Evolutionary conservation across 345 rosid genomes (phyloP).

Genomic region (Acer yangbiense): DNA sequence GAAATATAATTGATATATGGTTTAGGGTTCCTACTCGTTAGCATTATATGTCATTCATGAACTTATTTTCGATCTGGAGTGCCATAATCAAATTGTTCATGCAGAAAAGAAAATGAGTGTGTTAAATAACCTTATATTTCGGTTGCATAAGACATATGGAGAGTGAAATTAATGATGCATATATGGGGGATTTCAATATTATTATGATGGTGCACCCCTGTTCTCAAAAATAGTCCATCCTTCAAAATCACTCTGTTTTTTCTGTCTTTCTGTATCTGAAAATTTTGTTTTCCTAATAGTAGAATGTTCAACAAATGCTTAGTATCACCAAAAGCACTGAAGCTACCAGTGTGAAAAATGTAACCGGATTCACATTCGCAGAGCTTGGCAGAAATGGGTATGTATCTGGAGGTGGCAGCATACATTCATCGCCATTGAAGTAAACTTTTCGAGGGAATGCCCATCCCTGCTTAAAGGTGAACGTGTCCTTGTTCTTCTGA

Average conservation of each 20-base stretch:
- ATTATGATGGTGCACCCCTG: constrained; percentile 20
- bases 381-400: constrained; percentile 49
- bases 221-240: constrained; percentile 7
- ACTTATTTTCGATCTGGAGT: background rate
- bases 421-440: constrained; percentile 65
- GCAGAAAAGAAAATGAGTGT: background rate
- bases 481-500: constrained; percentile 49
- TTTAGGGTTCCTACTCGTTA: constrained; percentile 11
- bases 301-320: constrained; percentile 19
- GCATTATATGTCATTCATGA: background rate
- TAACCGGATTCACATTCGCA: constrained; percentile 25
- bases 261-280: constrained; percentile 13
- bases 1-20: constrained; percentile 25
- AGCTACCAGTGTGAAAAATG: constrained; percentile 28
- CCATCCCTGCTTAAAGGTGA: constrained; percentile 59
- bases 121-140: background rate
- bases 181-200: background rate
- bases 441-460: constrained; percentile 60
- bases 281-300: constrained; percentile 2
- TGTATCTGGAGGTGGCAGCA: constrained; percentile 54
- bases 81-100: background rate
- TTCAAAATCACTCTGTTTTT: constrained; percentile 17
- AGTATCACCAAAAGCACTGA: constrained; percentile 32
- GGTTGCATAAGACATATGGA: background rate
- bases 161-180: background rate